Conservation (phyloP, 2,329 filamentous ascomycete species). For the Fusarium napiforme region DNA sequence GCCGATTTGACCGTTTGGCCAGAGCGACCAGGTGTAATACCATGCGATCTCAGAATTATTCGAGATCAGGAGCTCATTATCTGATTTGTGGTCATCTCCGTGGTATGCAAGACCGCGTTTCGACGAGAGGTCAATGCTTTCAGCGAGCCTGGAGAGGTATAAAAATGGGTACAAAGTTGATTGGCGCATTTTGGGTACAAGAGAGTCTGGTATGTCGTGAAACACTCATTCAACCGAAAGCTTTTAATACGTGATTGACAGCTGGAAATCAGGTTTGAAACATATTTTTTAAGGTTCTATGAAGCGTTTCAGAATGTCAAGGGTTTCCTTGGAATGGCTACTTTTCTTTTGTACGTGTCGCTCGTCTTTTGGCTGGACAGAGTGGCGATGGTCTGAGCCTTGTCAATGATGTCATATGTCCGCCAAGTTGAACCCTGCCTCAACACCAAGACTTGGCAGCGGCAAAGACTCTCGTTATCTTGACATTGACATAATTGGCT, state of each 20-base stretch:
- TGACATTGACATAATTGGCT: neutral
- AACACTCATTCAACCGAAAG: too few species aligned
- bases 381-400: conserved; percentile 21
- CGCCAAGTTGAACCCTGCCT: conserved; percentile 18
- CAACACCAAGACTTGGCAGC: conserved; percentile 26
- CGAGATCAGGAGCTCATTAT: conserved; percentile 51
- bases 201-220: neutral
- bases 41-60: conserved; percentile 52
- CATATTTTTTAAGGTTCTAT: neutral
- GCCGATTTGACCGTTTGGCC: conserved; percentile 42
- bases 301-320: conserved; percentile 23
- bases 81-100: conserved; percentile 44
- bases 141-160: neutral
- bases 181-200: conserved; percentile 16
- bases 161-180: neutral
- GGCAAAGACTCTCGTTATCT: neutral
- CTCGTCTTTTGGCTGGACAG: conserved; percentile 2
- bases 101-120: conserved; percentile 43
- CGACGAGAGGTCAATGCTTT: conserved; percentile 23
- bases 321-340: conserved; percentile 23
- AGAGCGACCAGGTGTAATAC: conserved; percentile 57
- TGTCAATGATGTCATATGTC: conserved; percentile 23
- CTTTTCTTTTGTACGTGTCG: conserved; percentile 14
- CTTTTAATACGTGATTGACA: neutral
- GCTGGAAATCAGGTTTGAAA: conserved; percentile 23